These are phyloP conservation scores for Aegilops tauschii DNA, from an alignment of 176 grass and related monocot genomes.

Conservation along the genomic window DNA sequence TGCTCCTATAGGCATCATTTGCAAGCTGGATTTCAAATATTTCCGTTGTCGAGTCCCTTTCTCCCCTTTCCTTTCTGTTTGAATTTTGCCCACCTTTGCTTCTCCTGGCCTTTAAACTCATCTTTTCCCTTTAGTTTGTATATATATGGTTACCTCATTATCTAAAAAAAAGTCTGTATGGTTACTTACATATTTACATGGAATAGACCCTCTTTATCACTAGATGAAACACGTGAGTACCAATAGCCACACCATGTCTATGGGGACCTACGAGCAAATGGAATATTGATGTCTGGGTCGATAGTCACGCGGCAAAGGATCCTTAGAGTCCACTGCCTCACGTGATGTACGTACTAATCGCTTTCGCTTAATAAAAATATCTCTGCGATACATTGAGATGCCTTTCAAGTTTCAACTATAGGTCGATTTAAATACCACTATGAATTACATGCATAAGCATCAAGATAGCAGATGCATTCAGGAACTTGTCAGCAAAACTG, in stretches of 20 bases:
- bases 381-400: constrained; percentile 13
- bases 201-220: neutral
- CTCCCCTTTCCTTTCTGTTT: constrained; percentile 25
- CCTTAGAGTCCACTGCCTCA: constrained; percentile 52
- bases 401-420: constrained; percentile 35
- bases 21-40: constrained; percentile 35
- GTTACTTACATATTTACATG: constrained; percentile 2
- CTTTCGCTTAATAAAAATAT: constrained; percentile 31
- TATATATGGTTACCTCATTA: constrained; percentile 1
- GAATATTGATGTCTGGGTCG: constrained; percentile 27
- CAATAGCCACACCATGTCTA: constrained; percentile 36
- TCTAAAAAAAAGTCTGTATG: neutral
- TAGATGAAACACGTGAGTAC: constrained; percentile 36
- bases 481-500: constrained; percentile 41
- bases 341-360: constrained; percentile 34
- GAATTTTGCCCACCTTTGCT: constrained; percentile 40
- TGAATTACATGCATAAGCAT: constrained; percentile 23
- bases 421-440: constrained; percentile 2
- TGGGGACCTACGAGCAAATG: constrained; percentile 25
- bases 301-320: constrained; percentile 45
- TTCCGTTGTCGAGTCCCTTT: constrained; percentile 21
- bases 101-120: constrained; percentile 21
- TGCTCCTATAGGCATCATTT: constrained; percentile 17
- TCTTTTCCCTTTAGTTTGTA: constrained; percentile 16
- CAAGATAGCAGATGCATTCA: constrained; percentile 27